Conservation (phyloP, 2,329 filamentous ascomycete species). For the Scytalidium sp. region DNA sequence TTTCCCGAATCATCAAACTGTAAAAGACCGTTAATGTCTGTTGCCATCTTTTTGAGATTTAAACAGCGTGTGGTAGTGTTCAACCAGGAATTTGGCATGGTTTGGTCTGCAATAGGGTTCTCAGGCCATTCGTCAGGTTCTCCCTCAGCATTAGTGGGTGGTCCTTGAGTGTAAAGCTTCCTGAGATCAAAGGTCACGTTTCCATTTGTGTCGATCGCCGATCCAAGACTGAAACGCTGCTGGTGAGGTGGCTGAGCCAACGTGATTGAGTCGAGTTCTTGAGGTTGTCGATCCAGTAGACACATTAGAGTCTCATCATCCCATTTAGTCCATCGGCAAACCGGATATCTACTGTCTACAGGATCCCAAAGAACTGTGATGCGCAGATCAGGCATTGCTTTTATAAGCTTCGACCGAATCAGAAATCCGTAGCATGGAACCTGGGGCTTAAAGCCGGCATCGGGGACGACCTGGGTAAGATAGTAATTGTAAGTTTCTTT, state of each 20-base stretch:
- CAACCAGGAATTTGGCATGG: background rate
- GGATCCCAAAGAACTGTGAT: conserved; percentile 14
- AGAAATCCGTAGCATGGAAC: conserved; percentile 37
- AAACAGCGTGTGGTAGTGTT: conserved; percentile 16
- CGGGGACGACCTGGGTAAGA: conserved; percentile 16
- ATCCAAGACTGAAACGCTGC: conserved; percentile 27
- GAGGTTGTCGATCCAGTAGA: conserved; percentile 27
- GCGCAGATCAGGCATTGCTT: conserved; percentile 35
- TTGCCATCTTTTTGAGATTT: conserved; percentile 8
- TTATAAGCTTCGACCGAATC: conserved; percentile 34
- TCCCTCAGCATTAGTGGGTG: background rate
- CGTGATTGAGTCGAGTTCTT: conserved; percentile 24
- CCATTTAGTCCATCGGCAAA: too few relatives aligned
- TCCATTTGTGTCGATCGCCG: background rate
- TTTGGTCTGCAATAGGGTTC: background rate
- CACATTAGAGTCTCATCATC: conserved; percentile 29
- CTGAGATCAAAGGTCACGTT: too few relatives aligned
- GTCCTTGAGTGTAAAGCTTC: background rate
- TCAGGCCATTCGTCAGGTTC: background rate
- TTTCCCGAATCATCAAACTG: conserved; percentile 17
- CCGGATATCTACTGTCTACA: conserved; percentile 17
- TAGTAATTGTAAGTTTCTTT: conserved; percentile 32
- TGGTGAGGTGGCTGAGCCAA: conserved; percentile 37
- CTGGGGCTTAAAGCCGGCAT: conserved; percentile 17
- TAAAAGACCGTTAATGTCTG: conserved; percentile 22